Base-by-base conservation (phyloP, 2,329 filamentous ascomycete species). In the Ophiocordyceps camponoti-floridani region DNA sequence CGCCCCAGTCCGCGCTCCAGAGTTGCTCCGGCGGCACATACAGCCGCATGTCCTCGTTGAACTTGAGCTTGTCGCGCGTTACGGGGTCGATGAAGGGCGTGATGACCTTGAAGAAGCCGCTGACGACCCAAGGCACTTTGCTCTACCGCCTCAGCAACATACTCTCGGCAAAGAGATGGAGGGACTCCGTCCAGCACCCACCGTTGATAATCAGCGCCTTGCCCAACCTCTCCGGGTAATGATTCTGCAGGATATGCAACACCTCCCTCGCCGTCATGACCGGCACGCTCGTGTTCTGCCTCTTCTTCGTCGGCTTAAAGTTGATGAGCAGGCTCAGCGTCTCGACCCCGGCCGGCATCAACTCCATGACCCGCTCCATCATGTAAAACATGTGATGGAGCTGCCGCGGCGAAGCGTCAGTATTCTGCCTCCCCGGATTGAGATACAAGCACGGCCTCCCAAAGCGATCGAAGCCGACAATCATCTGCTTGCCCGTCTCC, bases 311-410 rank as follows among this genome's bases (percentile, higher is more conserved):
- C 48, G 80, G 73, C 62, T 86, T 85, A 69, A 94, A 96, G 66
- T 95, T 89, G 62, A 96, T 88, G 52, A 96, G 68, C 46, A 98
- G 70, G 40, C 84, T 82, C 47, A 94, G 63, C 42, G 77, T 91
- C 66, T 96, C 91, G 58, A 94, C 85, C 13, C 83, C 82, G 0
- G 88, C 72, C 0, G 83, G 81, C 77, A 93, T 87, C 49, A 96
- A 65, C 54, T 95, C 88, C 51, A 94, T 77, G 31, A 84, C 79
- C 35, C 85, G 75, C 68, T 98, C 91, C 40, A 96, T 66, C 88
- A 96, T 95, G 67, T 83, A 98, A 44, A 95, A 87, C 48, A 98
- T 68, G 60, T 96, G 88, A 63, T 98, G 80, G 45, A 94, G 79
- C 65, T 96, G 91, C 53, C 85, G 75, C 35, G 87, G 84, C 49